Base-by-base conservation (phyloP, 2,329 filamentous ascomycete species). In the Capronia coronata region DNA sequence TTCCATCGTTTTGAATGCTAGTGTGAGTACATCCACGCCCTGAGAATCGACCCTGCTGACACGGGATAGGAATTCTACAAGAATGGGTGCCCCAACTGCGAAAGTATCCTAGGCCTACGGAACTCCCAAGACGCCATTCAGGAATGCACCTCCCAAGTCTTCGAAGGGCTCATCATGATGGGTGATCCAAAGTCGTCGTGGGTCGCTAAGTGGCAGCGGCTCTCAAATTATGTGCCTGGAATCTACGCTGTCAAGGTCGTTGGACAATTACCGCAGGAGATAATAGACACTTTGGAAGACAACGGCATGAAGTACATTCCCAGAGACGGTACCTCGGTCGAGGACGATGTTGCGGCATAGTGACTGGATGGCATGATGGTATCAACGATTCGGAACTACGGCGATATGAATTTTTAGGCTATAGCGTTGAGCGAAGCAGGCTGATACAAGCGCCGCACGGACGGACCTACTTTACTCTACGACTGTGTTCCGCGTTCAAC, bases 181-280 rank as follows among this genome's bases (percentile, higher is more conserved):
- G 81, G 84, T 41, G 84, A 96, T 65, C 90, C 90, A n/a, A 72
- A 73, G 37, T 79, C 76, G 59, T 94, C 87, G 63, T 98, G 93
- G 93, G 87, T 97, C 42, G 90, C 91, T n/a, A 87, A 87, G 65
- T 97, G 90, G 85, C 89, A 97, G 75, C 80, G 93, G 7, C 72
- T 98, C 52, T 87, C 96, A 66, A 81, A 80, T 48, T 97, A 94
- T 67, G 84, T 93, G 45, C 79, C 82, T 13, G 93, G 93, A 46
- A 83, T 94, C 50, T 98, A 98, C 71, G 93, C 93, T 14, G 86
- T 89, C 48, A 96, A 97, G 72, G 93, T 98, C 19, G 88, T 86
- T 25, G 93, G 93, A 14, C 51, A 77, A 70, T 63, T 83, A 43
- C 76, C 79, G 0, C 75, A 78, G 35, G 79, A 83, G 49, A 72